These are phyloP conservation scores for Pestalotiopsis sp. DNA, from an alignment of 2,329 filamentous ascomycete species.

Conservation along the genomic window DNA sequence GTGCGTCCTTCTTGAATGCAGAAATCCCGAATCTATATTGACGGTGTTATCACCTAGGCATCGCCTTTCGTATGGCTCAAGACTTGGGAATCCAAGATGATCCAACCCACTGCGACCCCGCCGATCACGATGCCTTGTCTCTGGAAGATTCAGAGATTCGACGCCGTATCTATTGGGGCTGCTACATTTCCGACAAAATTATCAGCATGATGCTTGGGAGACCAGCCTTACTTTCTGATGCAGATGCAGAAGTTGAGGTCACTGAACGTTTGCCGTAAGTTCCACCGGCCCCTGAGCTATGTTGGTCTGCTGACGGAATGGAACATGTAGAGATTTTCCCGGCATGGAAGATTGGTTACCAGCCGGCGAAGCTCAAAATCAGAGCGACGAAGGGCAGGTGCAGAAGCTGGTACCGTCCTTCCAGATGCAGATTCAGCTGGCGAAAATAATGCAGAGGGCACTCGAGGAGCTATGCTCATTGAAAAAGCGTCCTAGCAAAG, in stretches of 20 bases:
- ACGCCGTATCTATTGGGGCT: background rate
- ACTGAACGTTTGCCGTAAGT: background rate
- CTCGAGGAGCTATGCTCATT: background rate
- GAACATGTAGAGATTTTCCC: background rate
- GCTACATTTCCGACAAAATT: background rate
- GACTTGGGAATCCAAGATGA: background rate
- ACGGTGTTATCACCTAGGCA: background rate
- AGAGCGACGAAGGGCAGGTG: background rate
- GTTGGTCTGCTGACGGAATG: background rate
- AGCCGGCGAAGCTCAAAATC: background rate
- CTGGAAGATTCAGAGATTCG: background rate
- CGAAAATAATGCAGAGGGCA: background rate
- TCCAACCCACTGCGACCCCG: background rate
- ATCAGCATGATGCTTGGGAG: background rate
- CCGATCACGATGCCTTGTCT: background rate
- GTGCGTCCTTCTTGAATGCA: background rate
- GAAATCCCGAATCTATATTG: background rate
- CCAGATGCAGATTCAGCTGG: background rate
- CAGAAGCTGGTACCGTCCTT: background rate
- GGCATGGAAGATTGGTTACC: background rate
- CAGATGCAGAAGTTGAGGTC: background rate
- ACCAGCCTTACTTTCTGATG: background rate
- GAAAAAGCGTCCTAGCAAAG: background rate
- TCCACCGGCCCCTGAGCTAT: background rate
- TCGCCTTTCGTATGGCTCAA: background rate